Evolutionary conservation across 495 filamentous ascomycete species (phyloP).

Genomic region (Corynascus novoguineensis): DNA sequence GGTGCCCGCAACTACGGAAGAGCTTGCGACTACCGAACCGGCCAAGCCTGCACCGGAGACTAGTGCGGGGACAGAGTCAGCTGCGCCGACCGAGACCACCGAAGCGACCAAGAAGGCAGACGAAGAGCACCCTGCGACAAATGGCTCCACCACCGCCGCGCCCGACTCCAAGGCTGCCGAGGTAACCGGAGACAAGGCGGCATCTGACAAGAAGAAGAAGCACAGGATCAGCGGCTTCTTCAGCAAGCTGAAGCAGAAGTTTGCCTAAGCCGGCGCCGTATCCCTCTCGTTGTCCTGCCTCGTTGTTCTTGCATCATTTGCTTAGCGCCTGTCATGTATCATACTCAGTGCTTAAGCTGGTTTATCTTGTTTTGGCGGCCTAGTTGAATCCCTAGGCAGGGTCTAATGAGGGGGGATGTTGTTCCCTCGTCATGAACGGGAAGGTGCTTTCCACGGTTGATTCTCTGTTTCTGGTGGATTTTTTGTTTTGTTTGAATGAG

Average conservation of each 20-base stretch:
- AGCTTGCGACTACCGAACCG: too few relatives aligned
- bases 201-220: constrained; percentile 52
- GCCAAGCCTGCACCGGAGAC: constrained; percentile 1
- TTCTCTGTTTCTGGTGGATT: background rate
- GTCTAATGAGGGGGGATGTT: constrained; percentile 2
- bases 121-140: constrained; percentile 40
- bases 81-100: constrained; percentile 42
- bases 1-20: too few relatives aligned
- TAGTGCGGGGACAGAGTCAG: background rate
- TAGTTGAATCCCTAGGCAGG: background rate
- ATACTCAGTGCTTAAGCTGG: background rate
- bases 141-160: constrained; percentile 23
- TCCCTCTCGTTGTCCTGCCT: constrained; percentile 16
- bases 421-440: constrained; percentile 2
- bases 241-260: constrained; percentile 53
- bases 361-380: background rate
- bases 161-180: background rate
- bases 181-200: constrained; percentile 24
- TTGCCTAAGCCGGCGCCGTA: constrained; percentile 30
- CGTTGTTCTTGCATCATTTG: constrained; percentile 7
- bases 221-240: constrained; percentile 54
- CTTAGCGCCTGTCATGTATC: constrained; percentile 4
- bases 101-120: constrained; percentile 57
- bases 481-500: background rate
- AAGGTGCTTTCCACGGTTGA: background rate